Evolutionary conservation across 805 yeast genomes (phyloP).

Genomic region (Zygoascus ofunaensis): DNA sequence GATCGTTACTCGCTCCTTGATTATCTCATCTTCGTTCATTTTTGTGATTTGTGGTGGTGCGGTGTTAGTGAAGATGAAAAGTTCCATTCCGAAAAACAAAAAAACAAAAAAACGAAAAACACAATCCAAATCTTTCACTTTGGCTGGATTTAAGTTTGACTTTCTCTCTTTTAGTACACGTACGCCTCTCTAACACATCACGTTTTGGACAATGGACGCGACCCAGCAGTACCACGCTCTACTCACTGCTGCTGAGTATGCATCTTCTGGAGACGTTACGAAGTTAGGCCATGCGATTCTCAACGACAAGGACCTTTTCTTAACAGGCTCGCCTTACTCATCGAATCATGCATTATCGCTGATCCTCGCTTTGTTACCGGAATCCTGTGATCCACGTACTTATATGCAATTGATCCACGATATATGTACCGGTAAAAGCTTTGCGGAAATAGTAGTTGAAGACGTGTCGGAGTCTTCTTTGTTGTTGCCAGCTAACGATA

Average conservation of each 20-base stretch:
- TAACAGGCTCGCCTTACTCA: conserved; percentile 12
- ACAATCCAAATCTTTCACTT: too few relatives aligned
- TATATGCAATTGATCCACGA: conserved; percentile 9
- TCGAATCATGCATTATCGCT: conserved; percentile 24
- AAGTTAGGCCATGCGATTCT: conserved; percentile 6
- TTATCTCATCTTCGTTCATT: conserved; percentile 16
- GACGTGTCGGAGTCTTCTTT: not conserved
- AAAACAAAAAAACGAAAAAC: too few relatives aligned
- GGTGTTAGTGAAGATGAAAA: too few relatives aligned
- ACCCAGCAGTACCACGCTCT: not conserved
- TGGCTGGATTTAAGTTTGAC: too few relatives aligned
- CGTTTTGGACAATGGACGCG: too few relatives aligned
- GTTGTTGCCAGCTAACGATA: conserved; percentile 8
- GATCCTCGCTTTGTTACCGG: conserved; percentile 25
- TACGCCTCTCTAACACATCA: too few relatives aligned
- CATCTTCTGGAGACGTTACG: conserved; percentile 9
- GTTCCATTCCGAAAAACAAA: too few relatives aligned
- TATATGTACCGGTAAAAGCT: conserved; percentile 7
- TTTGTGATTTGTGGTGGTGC: too few relatives aligned
- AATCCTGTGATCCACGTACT: conserved; percentile 17
- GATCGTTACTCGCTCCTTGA: conserved; percentile 16
- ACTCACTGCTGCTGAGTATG: conserved; percentile 11
- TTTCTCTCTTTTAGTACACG: too few relatives aligned
- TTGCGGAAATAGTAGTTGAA: not conserved
- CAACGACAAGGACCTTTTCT: conserved; percentile 9